Evolutionary conservation across 208 protist genomes (phyloP).

Genomic region (Trypanosoma vivax): DNA sequence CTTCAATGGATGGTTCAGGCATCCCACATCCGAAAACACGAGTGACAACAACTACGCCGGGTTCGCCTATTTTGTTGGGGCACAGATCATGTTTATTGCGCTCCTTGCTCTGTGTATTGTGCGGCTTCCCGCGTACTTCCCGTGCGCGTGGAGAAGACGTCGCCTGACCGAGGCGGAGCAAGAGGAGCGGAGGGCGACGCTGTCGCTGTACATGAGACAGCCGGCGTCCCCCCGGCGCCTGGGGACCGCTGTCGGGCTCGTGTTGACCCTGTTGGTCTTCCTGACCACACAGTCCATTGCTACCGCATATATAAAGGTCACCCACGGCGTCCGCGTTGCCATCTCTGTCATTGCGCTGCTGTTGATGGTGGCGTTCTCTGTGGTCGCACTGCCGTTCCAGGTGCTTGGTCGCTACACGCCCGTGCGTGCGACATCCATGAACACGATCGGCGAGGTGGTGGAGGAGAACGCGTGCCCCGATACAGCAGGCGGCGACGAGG

Average conservation of each 20-base stretch:
- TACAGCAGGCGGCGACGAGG: neutral
- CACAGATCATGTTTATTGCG: conserved; percentile 16
- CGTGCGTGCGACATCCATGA: neutral
- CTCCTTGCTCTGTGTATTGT: conserved; percentile 37
- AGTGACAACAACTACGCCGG: conserved; percentile 15
- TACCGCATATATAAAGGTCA: conserved; percentile 30
- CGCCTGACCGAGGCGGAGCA: conserved; percentile 30
- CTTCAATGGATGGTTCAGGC: conserved; percentile 55
- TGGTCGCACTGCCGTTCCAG: conserved; percentile 32
- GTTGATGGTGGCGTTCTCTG: conserved; percentile 34
- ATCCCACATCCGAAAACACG: conserved; percentile 14
- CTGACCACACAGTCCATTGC: conserved; percentile 42
- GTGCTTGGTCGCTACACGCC: neutral
- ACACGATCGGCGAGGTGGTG: conserved; percentile 1
- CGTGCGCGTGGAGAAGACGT: conserved; percentile 29
- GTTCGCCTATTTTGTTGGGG: conserved; percentile 46
- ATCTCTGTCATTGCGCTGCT: conserved; percentile 31
- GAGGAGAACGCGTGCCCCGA: neutral
- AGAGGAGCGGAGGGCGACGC: conserved; percentile 33
- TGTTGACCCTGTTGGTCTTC: conserved; percentile 28
- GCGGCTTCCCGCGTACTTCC: conserved; percentile 48
- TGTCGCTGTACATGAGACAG: conserved; percentile 53
- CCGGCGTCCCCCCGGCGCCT: conserved; percentile 38
- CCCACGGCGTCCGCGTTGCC: conserved; percentile 19
- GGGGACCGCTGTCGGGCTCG: conserved; percentile 29